Conservation (phyloP, 306 rosid species). For the Vicia sativa region DNA sequence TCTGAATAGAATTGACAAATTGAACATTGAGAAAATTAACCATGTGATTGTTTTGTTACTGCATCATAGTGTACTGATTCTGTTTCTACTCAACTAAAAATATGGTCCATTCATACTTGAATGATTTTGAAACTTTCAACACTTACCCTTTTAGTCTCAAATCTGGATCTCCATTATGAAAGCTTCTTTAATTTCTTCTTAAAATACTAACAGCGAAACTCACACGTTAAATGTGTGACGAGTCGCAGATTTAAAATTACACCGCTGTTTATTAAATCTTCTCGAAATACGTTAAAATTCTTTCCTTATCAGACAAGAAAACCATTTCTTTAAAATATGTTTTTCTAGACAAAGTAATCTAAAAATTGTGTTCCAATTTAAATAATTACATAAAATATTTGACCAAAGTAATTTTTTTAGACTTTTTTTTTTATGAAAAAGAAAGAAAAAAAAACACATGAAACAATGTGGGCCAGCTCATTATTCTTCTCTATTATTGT, state of each 20-base stretch:
- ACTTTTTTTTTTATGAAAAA: neutral
- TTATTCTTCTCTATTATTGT: constrained; percentile 26
- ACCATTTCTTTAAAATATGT: no score
- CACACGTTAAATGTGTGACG: no score
- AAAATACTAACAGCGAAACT: no score
- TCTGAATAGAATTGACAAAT: neutral
- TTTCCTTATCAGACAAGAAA: no score
- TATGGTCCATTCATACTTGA: neutral
- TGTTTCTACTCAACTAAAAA: neutral
- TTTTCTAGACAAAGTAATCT: no score
- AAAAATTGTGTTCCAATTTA: no score
- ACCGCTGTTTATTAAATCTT: no score
- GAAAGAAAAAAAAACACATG: neutral
- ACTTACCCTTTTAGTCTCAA: neutral
- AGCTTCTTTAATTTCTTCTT: neutral
- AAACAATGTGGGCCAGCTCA: neutral
- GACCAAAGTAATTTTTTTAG: no score
- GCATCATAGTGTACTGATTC: neutral
- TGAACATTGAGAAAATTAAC: neutral
- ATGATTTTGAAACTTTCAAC: neutral
- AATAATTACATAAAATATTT: no score
- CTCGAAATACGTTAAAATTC: no score
- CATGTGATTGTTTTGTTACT: neutral
- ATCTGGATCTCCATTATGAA: neutral
- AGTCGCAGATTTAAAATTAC: no score